Evolutionary conservation across 2,329 filamentous ascomycete species (phyloP).

Genomic region (Xylariomycetidae sp.): DNA sequence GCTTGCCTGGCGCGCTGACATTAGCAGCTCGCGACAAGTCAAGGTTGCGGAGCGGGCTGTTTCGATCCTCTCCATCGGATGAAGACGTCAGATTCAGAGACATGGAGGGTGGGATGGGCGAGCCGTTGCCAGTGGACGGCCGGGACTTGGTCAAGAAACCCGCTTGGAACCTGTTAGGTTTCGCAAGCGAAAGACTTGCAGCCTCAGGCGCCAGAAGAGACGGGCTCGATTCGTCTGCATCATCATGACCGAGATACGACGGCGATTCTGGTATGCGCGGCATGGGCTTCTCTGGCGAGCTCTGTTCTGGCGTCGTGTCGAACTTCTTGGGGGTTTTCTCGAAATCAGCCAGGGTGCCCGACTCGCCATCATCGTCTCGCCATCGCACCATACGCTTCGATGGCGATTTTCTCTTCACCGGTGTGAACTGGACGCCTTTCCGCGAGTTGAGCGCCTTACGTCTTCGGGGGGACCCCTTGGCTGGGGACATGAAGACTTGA

Average conservation of each 20-base stretch:
- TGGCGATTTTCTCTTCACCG: conserved; percentile 70
- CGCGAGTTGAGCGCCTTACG: conserved; percentile 59
- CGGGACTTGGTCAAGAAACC: conserved; percentile 70
- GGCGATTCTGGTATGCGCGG: conserved; percentile 46
- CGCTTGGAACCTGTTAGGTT: conserved; percentile 77
- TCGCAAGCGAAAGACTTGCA: conserved; percentile 35
- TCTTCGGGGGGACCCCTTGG: conserved; percentile 75
- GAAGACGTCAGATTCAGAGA: conserved; percentile 57
- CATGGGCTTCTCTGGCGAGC: conserved; percentile 45
- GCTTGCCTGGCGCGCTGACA: conserved; percentile 42
- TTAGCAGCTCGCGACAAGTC: conserved; percentile 45
- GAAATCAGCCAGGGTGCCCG: conserved; percentile 83
- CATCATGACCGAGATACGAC: conserved; percentile 48
- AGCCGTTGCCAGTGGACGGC: conserved; percentile 44
- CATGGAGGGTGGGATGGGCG: conserved; percentile 56
- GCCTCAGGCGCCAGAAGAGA: conserved; percentile 52
- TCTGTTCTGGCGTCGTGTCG: conserved; percentile 50
- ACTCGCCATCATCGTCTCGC: conserved; percentile 81
- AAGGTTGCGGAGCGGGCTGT: conserved; percentile 45
- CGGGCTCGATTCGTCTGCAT: conserved; percentile 53
- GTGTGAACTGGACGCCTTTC: conserved; percentile 78
- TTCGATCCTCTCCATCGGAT: conserved; percentile 42
- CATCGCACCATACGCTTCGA: conserved; percentile 78
- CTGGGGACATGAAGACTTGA: conserved; percentile 54
- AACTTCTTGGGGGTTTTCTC: conserved; percentile 80